These are phyloP conservation scores for Dactylis glomerata DNA, from an alignment of 176 grass and related monocot genomes.

Conservation along the genomic window DNA sequence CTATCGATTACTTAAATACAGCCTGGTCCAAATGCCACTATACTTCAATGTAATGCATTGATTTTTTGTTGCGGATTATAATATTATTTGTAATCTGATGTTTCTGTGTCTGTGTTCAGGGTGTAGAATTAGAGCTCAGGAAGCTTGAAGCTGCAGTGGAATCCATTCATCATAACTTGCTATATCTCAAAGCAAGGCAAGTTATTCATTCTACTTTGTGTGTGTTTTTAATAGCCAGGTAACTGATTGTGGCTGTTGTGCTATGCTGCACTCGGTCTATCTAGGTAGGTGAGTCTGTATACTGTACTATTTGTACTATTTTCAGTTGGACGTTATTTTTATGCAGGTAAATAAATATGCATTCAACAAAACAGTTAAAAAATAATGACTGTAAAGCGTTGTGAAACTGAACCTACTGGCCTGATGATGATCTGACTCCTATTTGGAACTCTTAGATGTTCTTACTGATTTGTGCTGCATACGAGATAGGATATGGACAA, in stretches of 20 bases:
- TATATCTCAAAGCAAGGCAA: constrained; percentile 83
- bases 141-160: constrained; percentile 85
- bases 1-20: neutral
- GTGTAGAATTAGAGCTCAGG: constrained; percentile 72
- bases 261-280: neutral
- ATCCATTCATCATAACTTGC: constrained; percentile 76
- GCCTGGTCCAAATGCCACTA: neutral
- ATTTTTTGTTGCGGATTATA: neutral
- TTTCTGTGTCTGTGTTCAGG: constrained; percentile 39
- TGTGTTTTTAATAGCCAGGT: neutral
- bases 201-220: neutral
- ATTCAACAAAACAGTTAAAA: neutral
- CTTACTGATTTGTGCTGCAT: neutral
- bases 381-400: neutral
- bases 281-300: neutral
- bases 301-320: neutral
- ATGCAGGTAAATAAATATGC: neutral
- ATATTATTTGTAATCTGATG: neutral
- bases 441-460: neutral
- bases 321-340: neutral
- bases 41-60: neutral
- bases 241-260: neutral
- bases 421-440: neutral
- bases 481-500: neutral
- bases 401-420: neutral